A percentile compares a stretch with the other conserved stretches of the same genome.
phyloP scores from a whole-genome alignment of 129 eudicot species.

The Artemisia tridentata region DNA sequence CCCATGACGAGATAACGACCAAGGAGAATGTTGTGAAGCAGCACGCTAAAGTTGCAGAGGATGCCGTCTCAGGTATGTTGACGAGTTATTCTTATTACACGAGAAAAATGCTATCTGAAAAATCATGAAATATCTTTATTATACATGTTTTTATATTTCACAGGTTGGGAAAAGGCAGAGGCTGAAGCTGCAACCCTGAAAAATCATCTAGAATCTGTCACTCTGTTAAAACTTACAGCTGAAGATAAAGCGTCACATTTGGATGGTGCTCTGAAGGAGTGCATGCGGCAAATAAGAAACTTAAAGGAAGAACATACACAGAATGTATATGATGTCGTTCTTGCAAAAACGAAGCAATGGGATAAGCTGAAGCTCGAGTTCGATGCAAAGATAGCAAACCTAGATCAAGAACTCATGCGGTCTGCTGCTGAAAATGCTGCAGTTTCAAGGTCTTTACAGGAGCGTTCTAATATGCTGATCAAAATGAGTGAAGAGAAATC shows the following conservation, averaged over 20 bases:
- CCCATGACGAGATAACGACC: slow-evolving; percentile 71
- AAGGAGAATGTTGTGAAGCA: slow-evolving; percentile 89
- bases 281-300: slow-evolving; percentile 92
- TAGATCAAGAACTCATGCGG: slow-evolving; percentile 77
- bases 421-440: slow-evolving; percentile 88
- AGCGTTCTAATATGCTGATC: slow-evolving; percentile 81
- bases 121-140: background rate
- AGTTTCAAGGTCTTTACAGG: slow-evolving; percentile 82
- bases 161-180: slow-evolving; percentile 99
- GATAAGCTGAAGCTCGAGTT: slow-evolving; percentile 77
- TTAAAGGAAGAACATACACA: slow-evolving; percentile 92
- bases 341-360: slow-evolving; percentile 58
- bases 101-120: background rate
- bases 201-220: slow-evolving; percentile 83
- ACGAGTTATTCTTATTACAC: background rate
- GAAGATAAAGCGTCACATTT: slow-evolving; percentile 93
- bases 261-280: slow-evolving; percentile 96
- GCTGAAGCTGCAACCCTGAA: slow-evolving; percentile 83
- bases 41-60: slow-evolving; percentile 97
- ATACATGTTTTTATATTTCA: slow-evolving; percentile 12
- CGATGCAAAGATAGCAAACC: slow-evolving; percentile 54
- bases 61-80: slow-evolving; percentile 86
- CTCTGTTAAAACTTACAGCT: slow-evolving; percentile 83
- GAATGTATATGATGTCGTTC: slow-evolving; percentile 55
- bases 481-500: slow-evolving; percentile 81